These are phyloP conservation scores for Pseudoscleropodium purum DNA, from an alignment of 225 moss, liverwort and hornwort species.

Conservation along the genomic window DNA sequence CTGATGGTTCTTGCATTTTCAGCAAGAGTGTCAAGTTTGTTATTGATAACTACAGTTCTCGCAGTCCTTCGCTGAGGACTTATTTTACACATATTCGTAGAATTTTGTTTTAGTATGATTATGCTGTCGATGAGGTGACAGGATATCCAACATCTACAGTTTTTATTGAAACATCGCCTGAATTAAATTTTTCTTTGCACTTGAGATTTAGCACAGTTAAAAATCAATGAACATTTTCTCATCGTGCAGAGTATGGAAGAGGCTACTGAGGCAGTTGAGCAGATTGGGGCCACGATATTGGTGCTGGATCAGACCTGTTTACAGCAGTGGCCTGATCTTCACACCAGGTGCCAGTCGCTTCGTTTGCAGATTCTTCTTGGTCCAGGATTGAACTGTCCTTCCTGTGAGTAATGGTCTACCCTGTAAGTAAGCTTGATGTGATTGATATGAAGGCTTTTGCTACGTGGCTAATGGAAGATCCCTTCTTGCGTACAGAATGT, in stretches of 20 bases:
- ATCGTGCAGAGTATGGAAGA: slow-evolving; percentile 79
- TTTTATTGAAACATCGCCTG: not conserved
- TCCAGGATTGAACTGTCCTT: slow-evolving; percentile 32
- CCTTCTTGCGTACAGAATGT: not conserved
- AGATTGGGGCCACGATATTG: slow-evolving; percentile 65
- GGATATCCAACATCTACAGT: not conserved
- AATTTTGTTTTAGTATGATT: not conserved
- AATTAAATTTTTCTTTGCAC: not conserved
- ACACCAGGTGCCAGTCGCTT: slow-evolving; percentile 57
- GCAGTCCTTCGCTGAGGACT: not conserved
- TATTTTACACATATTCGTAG: not conserved
- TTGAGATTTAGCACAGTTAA: not conserved
- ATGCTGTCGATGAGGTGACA: not conserved
- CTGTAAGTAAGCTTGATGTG: slow-evolving; percentile 16
- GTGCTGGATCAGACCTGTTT: slow-evolving; percentile 82
- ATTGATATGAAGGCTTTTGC: not conserved
- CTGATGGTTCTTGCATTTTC: not conserved
- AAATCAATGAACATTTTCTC: not conserved
- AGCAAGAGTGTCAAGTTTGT: not conserved
- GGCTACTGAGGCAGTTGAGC: slow-evolving; percentile 70
- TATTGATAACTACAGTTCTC: not conserved
- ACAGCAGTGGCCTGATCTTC: slow-evolving; percentile 60
- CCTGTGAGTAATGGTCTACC: slow-evolving; percentile 48
- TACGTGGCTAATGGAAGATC: not conserved
- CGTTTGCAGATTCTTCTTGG: slow-evolving; percentile 66